A percentile compares a stretch with the other conserved stretches of the same genome.
phyloP scores from a whole-genome alignment of 1,284 basidiomycete species.

The Trichosporon ovoides region DNA sequence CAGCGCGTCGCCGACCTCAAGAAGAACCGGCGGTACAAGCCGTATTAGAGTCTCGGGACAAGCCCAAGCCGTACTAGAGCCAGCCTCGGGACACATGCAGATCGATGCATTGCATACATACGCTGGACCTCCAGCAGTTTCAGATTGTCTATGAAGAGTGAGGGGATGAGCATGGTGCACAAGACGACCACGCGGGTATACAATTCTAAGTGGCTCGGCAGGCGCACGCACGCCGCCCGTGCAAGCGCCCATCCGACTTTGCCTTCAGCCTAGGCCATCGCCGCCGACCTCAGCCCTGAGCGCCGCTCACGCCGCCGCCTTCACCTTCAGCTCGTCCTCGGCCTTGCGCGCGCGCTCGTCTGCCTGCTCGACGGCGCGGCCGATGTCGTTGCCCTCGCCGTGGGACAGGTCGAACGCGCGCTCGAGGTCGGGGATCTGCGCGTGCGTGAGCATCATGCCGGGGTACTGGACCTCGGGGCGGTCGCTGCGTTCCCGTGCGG shows the following conservation, averaged over 20 bases:
- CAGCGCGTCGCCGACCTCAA: constrained; percentile 77
- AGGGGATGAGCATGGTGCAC: neutral
- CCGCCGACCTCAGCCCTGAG: too few species aligned
- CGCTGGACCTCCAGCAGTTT: neutral
- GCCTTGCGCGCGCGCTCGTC: constrained; percentile 32
- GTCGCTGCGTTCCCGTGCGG: neutral
- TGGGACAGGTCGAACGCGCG: constrained; percentile 41
- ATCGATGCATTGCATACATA: constrained; percentile 5
- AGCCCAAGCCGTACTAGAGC: too few species aligned
- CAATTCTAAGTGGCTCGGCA: too few species aligned
- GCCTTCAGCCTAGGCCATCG: too few species aligned
- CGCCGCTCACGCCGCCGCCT: too few species aligned
- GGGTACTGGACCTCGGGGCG: constrained; percentile 5
- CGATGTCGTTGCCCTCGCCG: constrained; percentile 47
- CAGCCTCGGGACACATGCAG: neutral
- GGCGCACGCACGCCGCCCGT: too few species aligned
- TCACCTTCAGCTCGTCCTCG: constrained; percentile 15
- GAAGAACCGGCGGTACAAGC: constrained; percentile 70
- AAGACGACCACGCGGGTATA: neutral
- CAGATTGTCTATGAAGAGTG: constrained; percentile 4
- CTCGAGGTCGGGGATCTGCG: constrained; percentile 39
- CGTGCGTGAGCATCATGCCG: constrained; percentile 26
- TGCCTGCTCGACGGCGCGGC: constrained; percentile 49
- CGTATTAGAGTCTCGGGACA: too few species aligned
- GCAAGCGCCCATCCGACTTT: too few species aligned